Evolutionary conservation across 805 yeast species (phyloP).

Genomic region (Saturnispora diversa): DNA sequence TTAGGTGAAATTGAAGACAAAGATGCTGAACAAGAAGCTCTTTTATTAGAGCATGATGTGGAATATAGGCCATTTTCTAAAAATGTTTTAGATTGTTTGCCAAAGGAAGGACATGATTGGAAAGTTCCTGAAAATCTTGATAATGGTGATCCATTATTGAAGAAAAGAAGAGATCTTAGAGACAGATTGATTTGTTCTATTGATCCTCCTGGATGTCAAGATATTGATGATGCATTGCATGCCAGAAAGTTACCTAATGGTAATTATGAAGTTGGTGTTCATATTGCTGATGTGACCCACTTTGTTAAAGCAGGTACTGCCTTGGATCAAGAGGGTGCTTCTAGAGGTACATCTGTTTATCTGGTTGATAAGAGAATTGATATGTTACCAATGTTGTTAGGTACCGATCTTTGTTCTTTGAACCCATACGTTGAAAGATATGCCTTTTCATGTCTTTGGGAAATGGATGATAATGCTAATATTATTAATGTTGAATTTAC

Average conservation of each 20-base stretch:
- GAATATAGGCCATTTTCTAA: conserved; percentile 94
- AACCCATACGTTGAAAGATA: conserved; percentile 92
- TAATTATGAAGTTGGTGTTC: conserved; percentile 95
- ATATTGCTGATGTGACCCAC: conserved; percentile 97
- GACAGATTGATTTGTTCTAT: conserved; percentile 88
- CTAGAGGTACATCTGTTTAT: conserved; percentile 95
- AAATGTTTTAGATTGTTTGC: conserved; percentile 85
- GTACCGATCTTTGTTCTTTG: conserved; percentile 92
- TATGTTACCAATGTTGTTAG: conserved; percentile 92
- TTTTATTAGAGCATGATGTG: conserved; percentile 88
- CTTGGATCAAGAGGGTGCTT: conserved; percentile 90
- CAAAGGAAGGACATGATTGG: conserved; percentile 92
- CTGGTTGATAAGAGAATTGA: conserved; percentile 97
- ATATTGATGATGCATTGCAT: conserved; percentile 96
- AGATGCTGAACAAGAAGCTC: conserved; percentile 93
- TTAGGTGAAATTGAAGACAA: conserved; percentile 87
- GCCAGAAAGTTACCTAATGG: conserved; percentile 83
- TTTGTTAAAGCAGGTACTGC: conserved; percentile 91
- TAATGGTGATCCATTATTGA: conserved; percentile 45
- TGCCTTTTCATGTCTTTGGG: conserved; percentile 96
- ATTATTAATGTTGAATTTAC: conserved; percentile 71
- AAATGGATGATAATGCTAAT: conserved; percentile 76
- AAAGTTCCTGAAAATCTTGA: conserved; percentile 62
- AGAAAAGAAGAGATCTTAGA: conserved; percentile 74
- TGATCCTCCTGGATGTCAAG: conserved; percentile 98